Percentiles rank a stretch among this genome's conserved stretches.
Conservation (phyloP, 441 rosid species). For the Gossypium gossypioides region DNA sequence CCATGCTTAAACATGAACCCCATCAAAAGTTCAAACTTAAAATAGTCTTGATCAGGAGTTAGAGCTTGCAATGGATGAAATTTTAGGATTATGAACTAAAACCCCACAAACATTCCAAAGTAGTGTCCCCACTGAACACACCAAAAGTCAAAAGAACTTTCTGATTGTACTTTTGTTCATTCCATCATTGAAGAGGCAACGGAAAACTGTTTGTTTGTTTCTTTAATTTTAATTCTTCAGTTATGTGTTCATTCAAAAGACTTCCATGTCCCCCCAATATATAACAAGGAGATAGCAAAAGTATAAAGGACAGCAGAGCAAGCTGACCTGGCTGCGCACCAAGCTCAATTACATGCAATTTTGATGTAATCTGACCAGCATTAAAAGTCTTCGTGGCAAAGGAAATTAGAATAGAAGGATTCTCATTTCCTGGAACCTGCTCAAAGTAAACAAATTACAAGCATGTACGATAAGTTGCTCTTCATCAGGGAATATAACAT, state of each 20-base stretch:
- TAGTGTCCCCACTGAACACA: background rate
- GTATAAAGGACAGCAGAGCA: constrained; percentile 9
- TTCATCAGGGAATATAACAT: background rate
- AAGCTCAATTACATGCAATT: constrained; percentile 92
- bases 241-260: background rate
- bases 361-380: constrained; percentile 86
- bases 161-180: background rate
- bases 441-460: background rate
- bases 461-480: background rate
- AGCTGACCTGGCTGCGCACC: constrained; percentile 90
- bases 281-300: background rate
- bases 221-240: background rate
- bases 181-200: background rate
- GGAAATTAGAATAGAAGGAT: constrained; percentile 76
- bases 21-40: background rate
- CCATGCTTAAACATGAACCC: background rate
- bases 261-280: background rate
- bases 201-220: background rate
- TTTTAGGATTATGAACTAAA: background rate
- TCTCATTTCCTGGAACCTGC: constrained; percentile 94
- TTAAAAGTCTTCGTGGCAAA: constrained; percentile 78
- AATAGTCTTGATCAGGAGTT: background rate
- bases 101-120: background rate
- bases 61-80: background rate
- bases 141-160: constrained; percentile 1